phyloP scores from a whole-genome alignment of 371 early-diverging fungal genomes.

The Mucor irregularis region DNA sequence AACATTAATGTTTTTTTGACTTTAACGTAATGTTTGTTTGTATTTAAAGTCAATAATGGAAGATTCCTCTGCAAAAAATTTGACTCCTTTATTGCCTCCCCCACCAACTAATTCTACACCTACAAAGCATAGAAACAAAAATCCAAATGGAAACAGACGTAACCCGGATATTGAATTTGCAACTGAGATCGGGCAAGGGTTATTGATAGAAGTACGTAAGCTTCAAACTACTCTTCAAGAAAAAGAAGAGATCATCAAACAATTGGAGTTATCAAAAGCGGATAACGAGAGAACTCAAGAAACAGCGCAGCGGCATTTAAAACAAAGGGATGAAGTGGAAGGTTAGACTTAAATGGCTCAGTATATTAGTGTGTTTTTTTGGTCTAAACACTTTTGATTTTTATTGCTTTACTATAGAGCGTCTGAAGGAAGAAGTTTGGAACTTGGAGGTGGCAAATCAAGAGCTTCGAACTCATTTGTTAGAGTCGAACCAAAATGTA shows the following conservation, averaged over 20 bases:
- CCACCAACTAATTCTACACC: conserved; percentile 40
- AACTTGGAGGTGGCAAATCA: conserved; percentile 63
- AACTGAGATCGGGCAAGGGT: conserved; percentile 54
- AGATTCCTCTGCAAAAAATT: neutral
- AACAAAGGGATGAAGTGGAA: conserved; percentile 54
- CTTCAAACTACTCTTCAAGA: conserved; percentile 51
- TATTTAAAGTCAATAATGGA: conserved; percentile 2
- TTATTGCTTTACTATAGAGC: conserved; percentile 33
- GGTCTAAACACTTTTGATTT: neutral
- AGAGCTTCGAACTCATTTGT: conserved; percentile 51
- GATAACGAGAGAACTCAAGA: conserved; percentile 63
- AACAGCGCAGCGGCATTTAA: conserved; percentile 17
- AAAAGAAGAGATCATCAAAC: conserved; percentile 65
- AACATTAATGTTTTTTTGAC: neutral
- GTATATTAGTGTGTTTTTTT: neutral
- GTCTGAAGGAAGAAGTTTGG: conserved; percentile 64
- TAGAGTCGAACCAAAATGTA: conserved; percentile 53
- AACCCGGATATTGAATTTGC: conserved; percentile 60
- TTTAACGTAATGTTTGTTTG: neutral
- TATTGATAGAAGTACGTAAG: conserved; percentile 51
- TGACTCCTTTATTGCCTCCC: conserved; percentile 31
- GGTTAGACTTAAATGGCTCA: conserved; percentile 49
- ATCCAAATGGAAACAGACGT: conserved; percentile 34
- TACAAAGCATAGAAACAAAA: conserved; percentile 40
- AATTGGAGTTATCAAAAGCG: conserved; percentile 57